Conservation (phyloP, 495 filamentous ascomycete genomes). For the Aspergillus affinis region DNA sequence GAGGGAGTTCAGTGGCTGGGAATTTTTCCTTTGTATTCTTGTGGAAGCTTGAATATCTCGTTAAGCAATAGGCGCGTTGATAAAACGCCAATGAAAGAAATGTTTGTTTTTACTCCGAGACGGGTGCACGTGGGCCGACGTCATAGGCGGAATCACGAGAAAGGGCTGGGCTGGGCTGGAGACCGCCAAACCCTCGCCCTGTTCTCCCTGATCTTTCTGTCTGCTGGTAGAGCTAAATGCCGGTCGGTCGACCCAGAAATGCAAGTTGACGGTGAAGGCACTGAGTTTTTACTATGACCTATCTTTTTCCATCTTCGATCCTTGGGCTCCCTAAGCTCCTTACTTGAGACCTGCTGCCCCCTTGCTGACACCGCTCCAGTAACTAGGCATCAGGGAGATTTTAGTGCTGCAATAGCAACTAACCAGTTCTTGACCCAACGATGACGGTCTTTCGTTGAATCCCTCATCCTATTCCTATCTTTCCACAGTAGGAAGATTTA, state of each 20-base stretch:
- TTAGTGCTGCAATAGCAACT: background rate
- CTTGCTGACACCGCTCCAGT: constrained; percentile 19
- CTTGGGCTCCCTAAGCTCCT: constrained; percentile 2
- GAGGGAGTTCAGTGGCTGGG: too few species aligned
- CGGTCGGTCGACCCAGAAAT: background rate
- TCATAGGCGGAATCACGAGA: constrained; percentile 30
- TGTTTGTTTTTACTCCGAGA: background rate
- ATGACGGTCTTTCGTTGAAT: background rate
- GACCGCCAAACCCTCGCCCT: constrained; percentile 2
- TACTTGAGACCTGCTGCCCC: constrained; percentile 15
- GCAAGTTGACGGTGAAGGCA: background rate
- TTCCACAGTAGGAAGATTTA: background rate
- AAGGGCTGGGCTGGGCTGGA: background rate
- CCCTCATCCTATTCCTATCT: background rate
- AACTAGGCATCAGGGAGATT: background rate
- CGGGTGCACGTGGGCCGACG: constrained; percentile 41
- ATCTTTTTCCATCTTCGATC: constrained; percentile 2
- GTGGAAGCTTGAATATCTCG: too few species aligned
- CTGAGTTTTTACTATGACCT: background rate
- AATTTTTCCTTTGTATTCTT: too few species aligned
- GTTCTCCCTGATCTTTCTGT: background rate
- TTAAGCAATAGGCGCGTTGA: background rate
- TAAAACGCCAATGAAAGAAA: background rate
- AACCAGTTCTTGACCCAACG: background rate
- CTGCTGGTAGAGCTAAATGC: background rate